Percentiles rank a stretch among this genome's conserved stretches.
Conservation (phyloP, 352 stramenopile genomes). For the Phytopythium sindhum region DNA sequence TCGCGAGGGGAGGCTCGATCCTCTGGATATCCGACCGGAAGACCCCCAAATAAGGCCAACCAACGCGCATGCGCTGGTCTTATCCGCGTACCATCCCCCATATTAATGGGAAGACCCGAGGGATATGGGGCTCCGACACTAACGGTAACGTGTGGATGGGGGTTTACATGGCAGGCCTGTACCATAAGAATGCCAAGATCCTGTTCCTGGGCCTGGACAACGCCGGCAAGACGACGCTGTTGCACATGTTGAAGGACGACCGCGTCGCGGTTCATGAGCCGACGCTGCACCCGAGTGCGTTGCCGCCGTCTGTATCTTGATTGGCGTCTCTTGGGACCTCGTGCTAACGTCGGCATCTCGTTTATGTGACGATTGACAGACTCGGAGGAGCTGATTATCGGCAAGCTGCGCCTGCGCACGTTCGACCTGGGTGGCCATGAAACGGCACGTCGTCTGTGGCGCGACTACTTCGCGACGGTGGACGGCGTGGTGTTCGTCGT, state of each 20-base stretch:
- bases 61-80: neutral
- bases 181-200: slow-evolving; percentile 99
- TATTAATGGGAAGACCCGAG: neutral
- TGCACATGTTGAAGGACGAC: slow-evolving; percentile 99
- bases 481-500: slow-evolving; percentile 99
- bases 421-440: slow-evolving; percentile 99
- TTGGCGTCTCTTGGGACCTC: neutral
- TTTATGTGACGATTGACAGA: slow-evolving; percentile 31
- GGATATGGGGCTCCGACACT: slow-evolving; percentile 10
- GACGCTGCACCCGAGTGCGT: slow-evolving; percentile 93
- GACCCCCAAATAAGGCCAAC: neutral
- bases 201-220: slow-evolving; percentile 99
- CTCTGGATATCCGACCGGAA: neutral
- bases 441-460: slow-evolving; percentile 96
- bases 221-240: slow-evolving; percentile 99
- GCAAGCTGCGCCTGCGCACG: slow-evolving; percentile 98
- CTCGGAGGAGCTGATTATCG: slow-evolving; percentile 91
- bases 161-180: slow-evolving; percentile 87
- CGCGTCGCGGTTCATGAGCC: slow-evolving; percentile 95
- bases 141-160: neutral
- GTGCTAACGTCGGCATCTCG: neutral
- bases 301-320: neutral
- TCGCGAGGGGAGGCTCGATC: neutral
- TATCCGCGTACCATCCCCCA: neutral
- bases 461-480: slow-evolving; percentile 99